A percentile compares a stretch with the other conserved stretches of the same genome.
Evolutionary conservation across 805 yeast species (phyloP).

Genomic region (Starmerella riodocensis): DNA sequence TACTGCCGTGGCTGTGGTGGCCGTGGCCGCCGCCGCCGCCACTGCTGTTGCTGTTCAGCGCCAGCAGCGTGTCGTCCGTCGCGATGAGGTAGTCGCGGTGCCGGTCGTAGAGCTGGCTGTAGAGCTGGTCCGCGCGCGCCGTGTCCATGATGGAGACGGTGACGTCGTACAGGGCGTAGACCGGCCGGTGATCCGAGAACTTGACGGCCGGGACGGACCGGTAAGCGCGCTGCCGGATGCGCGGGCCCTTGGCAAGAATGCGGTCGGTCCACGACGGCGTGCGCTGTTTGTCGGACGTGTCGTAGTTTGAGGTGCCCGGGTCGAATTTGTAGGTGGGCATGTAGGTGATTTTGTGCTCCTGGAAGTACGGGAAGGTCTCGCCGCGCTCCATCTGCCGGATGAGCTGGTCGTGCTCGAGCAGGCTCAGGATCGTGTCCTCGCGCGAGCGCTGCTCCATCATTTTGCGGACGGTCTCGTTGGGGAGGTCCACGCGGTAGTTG

Average conservation of each 20-base stretch:
- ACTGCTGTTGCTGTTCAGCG: not conserved
- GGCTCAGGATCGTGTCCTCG: conserved; percentile 18
- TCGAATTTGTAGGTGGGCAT: conserved; percentile 89
- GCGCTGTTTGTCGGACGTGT: conserved; percentile 81
- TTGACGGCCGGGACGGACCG: conserved; percentile 44
- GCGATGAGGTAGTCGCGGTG: conserved; percentile 32
- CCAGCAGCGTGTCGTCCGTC: conserved; percentile 24
- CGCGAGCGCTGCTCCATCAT: conserved; percentile 32
- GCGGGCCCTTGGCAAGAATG: conserved; percentile 50
- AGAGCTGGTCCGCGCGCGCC: conserved; percentile 39
- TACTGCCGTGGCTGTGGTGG: too few species aligned
- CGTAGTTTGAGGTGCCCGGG: conserved; percentile 66
- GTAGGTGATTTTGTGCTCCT: conserved; percentile 64
- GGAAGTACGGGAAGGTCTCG: conserved; percentile 59
- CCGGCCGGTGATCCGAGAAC: conserved; percentile 87
- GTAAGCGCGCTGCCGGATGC: conserved; percentile 44
- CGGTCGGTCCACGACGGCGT: conserved; percentile 97
- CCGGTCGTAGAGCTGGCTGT: conserved; percentile 45
- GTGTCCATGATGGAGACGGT: conserved; percentile 60
- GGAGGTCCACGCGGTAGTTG: conserved; percentile 61
- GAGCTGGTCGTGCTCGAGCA: conserved; percentile 68
- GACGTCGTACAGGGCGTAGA: conserved; percentile 62
- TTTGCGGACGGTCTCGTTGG: conserved; percentile 61
- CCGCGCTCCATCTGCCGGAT: conserved; percentile 57
- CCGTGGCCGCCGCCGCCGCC: not conserved